Evolutionary conservation across 2,329 filamentous ascomycete species (phyloP), one percentile per base, ranked within the genome.

Genomic region (Pseudogymnoascus sp.): DNA sequence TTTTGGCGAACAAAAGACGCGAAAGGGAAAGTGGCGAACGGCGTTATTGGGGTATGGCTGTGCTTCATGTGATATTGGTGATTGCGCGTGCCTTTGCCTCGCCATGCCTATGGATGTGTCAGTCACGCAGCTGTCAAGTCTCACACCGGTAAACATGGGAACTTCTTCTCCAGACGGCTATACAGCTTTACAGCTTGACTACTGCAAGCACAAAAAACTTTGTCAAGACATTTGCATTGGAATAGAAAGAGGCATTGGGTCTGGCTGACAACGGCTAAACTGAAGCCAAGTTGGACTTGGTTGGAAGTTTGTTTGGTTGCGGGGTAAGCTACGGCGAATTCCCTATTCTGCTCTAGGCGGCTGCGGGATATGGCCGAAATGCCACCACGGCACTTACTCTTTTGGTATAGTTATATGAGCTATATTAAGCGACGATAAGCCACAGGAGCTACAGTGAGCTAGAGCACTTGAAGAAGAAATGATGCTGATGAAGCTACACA

Each of bases 401-500:
- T 56, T 56, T 10, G 50, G 50, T 56, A 33, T 56, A 56, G 50
- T 29, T 19, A 33, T n/a, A 31, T 53, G 47, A 56, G 50, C 50
- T 19, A 33, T n/a, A 31, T 75, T 76, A 0, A 74, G 73, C 0
- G 79, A 76, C 71, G 0, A 81, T 81, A 26, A 19, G 50, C 50
- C 13, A 31, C 47, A 31, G n/a, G 24, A 47, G 19, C 42, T 47
- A 14, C 11, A 42, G n/a, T 13, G 14, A 47, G 42, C 42, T 47
- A 47, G 13, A 47, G 6, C 21, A 47, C 21, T 1, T 2, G 19
- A 44, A 24, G 19, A 44, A 44, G 40, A 24, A 44, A 47, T 56
- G 8, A 56, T 33, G 50, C 50, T 33, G 16, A 56, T 19, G 50
- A 33, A 33, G 29, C 19, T 56, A 56, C 33, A 4, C n/a, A 56